Evolutionary conservation across 164 flowering plant species (phyloP).

Genomic region (Umbilicus rupestris): DNA sequence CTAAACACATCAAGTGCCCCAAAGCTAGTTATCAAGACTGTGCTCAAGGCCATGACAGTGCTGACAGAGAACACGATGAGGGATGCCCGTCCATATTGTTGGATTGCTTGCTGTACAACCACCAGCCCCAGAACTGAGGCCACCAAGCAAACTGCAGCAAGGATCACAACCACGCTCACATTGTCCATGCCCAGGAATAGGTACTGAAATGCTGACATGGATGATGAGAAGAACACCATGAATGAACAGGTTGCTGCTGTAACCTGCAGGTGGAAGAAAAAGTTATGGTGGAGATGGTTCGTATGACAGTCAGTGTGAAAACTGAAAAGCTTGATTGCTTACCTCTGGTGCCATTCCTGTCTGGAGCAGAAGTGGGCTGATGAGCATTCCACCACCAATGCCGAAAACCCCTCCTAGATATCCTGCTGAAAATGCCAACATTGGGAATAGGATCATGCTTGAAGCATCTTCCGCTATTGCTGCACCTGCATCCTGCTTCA

Average conservation of each 20-base stretch:
- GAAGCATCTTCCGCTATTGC: constrained; percentile 7
- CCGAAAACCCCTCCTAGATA: constrained; percentile 60
- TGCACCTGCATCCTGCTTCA: constrained; percentile 21
- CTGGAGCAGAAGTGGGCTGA: constrained; percentile 69
- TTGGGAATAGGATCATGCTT: constrained; percentile 33
- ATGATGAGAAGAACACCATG: constrained; percentile 67
- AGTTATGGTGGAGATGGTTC: background rate
- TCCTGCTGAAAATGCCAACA: constrained; percentile 59
- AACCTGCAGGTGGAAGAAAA: no score
- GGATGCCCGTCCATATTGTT: constrained; percentile 12
- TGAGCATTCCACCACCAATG: constrained; percentile 77
- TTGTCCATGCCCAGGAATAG: constrained; percentile 49
- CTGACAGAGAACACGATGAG: constrained; percentile 46
- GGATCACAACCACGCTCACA: constrained; percentile 22
- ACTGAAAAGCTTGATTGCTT: constrained; percentile 8
- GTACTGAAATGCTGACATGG: constrained; percentile 65
- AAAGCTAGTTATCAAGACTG: constrained; percentile 44
- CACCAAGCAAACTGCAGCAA: constrained; percentile 33
- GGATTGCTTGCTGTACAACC: constrained; percentile 36
- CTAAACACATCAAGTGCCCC: constrained; percentile 45
- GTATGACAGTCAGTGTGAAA: background rate
- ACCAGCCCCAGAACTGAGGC: constrained; percentile 45
- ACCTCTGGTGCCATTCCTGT: constrained; percentile 62
- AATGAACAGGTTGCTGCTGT: constrained; percentile 68
- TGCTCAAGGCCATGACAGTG: constrained; percentile 52